A percentile compares a stretch with the other conserved stretches of the same genome.
These are phyloP conservation scores for Codiaeum variegatum DNA, from an alignment of 441 rosid species.

Conservation along the genomic window DNA sequence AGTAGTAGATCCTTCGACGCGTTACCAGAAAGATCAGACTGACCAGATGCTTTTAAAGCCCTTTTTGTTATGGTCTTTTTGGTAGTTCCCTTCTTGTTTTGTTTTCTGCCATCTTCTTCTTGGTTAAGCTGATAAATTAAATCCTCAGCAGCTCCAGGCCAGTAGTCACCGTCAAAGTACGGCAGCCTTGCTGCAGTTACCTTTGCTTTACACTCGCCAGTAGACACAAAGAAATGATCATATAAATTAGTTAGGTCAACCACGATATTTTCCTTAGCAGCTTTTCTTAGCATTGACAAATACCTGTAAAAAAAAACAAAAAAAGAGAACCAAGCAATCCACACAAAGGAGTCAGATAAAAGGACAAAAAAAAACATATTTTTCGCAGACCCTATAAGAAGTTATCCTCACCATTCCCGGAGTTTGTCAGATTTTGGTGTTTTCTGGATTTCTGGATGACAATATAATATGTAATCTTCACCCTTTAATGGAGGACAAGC, in stretches of 20 bases:
- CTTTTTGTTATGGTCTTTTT: slow-evolving; percentile 91
- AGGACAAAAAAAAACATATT: background rate
- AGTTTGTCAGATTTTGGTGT: slow-evolving; percentile 98
- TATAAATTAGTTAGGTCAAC: slow-evolving; percentile 87
- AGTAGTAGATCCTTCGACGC: slow-evolving; percentile 93
- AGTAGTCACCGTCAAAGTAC: slow-evolving; percentile 99
- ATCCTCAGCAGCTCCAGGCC: slow-evolving; percentile 99
- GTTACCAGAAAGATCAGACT: slow-evolving; percentile 87
- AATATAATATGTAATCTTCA: slow-evolving; percentile 95
- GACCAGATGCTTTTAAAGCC: slow-evolving; percentile 97
- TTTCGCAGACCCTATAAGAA: background rate
- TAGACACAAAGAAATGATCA: slow-evolving; percentile 83
- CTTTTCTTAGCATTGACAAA: slow-evolving; percentile 85
- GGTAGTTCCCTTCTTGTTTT: slow-evolving; percentile 79
- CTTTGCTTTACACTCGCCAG: slow-evolving; percentile 87
- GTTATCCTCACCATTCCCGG: slow-evolving; percentile 79
- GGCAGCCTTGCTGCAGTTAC: slow-evolving; percentile 99
- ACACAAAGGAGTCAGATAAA: slow-evolving; percentile 7
- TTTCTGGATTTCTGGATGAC: slow-evolving; percentile 99
- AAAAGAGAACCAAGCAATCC: slow-evolving; percentile 17
- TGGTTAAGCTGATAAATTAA: slow-evolving; percentile 87
- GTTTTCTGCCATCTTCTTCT: slow-evolving; percentile 95
- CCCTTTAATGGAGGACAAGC: slow-evolving; percentile 99
- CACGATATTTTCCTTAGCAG: slow-evolving; percentile 78
- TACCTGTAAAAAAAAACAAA: slow-evolving; percentile 57